These are phyloP conservation scores for Diutina scorzettiae DNA, from an alignment of 1,139 yeast species.

Conservation along the genomic window DNA sequence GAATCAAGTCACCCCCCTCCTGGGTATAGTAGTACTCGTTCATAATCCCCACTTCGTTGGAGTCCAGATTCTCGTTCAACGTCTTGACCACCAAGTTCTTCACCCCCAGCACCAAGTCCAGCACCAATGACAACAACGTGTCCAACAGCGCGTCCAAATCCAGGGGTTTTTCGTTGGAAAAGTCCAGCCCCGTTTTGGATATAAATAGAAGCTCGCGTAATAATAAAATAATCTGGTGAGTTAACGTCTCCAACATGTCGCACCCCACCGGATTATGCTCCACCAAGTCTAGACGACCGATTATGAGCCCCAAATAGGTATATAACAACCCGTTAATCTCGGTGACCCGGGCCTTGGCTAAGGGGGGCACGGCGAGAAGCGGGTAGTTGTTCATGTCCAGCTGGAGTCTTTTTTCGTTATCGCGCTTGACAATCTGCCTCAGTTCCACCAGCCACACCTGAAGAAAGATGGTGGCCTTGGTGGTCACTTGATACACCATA, in stretches of 20 bases:
- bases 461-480: constrained; percentile 61
- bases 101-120: constrained; percentile 54
- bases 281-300: constrained; percentile 63
- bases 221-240: constrained; percentile 56
- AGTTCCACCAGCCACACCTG: constrained; percentile 65
- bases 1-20: constrained; percentile 57
- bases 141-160: constrained; percentile 47
- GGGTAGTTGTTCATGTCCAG: constrained; percentile 32
- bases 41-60: constrained; percentile 8
- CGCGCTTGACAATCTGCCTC: constrained; percentile 25
- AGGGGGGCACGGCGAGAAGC: constrained; percentile 44
- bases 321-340: constrained; percentile 65
- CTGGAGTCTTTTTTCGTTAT: constrained; percentile 24
- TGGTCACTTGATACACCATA: constrained; percentile 62
- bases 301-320: constrained; percentile 57
- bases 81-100: constrained; percentile 50
- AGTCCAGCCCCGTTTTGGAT: constrained; percentile 42
- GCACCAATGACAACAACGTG: constrained; percentile 44
- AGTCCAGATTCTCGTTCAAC: constrained; percentile 18
- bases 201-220: constrained; percentile 54
- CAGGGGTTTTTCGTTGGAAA: constrained; percentile 27
- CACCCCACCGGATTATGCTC: constrained; percentile 65
- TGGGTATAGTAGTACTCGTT: constrained; percentile 40
- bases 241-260: constrained; percentile 49
- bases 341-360: constrained; percentile 56